Evolutionary conservation across 805 yeast species (phyloP).

Genomic region (Saccharomyces paradoxus): DNA sequence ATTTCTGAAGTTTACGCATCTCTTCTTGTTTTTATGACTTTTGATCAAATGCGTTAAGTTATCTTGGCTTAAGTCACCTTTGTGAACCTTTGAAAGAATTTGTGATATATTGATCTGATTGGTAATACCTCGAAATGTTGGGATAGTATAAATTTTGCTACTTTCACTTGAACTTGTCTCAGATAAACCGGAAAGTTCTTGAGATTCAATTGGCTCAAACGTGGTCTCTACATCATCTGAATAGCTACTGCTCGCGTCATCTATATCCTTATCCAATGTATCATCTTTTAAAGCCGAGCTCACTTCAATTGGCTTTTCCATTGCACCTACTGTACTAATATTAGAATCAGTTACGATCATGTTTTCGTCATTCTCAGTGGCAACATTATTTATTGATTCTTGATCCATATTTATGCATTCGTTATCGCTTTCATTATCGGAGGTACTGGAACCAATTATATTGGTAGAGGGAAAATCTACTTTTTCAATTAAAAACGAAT

Average conservation of each 20-base stretch:
- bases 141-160: conserved; percentile 29
- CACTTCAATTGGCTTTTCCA: background rate
- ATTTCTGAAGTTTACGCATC: conserved; percentile 7
- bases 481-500: background rate
- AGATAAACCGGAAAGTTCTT: background rate
- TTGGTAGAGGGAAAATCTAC: background rate
- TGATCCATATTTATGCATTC: background rate
- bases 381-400: background rate
- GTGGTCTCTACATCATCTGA: background rate
- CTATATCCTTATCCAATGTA: background rate
- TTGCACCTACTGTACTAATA: background rate
- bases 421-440: background rate
- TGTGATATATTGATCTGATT: conserved; percentile 10
- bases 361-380: background rate
- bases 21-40: background rate
- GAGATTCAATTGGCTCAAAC: background rate
- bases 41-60: conserved; percentile 8
- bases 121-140: conserved; percentile 33
- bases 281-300: background rate
- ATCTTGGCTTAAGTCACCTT: conserved; percentile 13
- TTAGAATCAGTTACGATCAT: background rate
- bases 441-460: background rate
- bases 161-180: background rate
- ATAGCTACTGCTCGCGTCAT: background rate
- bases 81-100: conserved; percentile 12